A percentile compares a stretch with the other conserved stretches of the same genome.
Evolutionary conservation across 2,329 filamentous ascomycete species (phyloP).

Genomic region (Rugonectria rugulosa): DNA sequence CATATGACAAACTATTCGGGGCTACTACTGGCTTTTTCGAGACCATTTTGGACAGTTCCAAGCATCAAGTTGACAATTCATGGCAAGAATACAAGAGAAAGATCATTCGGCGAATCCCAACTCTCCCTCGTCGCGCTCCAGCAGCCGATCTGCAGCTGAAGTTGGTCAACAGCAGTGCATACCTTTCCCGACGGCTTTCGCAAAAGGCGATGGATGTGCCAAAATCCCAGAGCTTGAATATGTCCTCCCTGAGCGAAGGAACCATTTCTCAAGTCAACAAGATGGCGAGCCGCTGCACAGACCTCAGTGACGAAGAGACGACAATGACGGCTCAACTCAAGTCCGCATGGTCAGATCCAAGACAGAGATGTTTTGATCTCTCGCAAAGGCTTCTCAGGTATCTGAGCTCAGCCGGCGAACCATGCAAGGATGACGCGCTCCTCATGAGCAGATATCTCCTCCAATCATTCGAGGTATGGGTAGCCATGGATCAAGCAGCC

Average conservation of each 20-base stretch:
- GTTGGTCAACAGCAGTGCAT: constrained; percentile 49
- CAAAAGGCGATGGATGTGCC: constrained; percentile 35
- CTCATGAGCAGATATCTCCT: constrained; percentile 50
- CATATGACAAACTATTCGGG: constrained; percentile 17
- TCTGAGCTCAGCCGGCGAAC: constrained; percentile 8
- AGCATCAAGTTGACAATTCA: constrained; percentile 38
- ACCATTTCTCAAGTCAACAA: constrained; percentile 22
- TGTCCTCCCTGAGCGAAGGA: constrained; percentile 11
- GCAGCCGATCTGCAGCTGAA: constrained; percentile 43
- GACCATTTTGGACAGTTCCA: constrained; percentile 21
- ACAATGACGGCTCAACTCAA: not conserved
- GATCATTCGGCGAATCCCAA: constrained; percentile 48
- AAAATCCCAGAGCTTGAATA: not conserved
- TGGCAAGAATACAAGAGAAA: constrained; percentile 52
- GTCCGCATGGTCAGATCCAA: not conserved
- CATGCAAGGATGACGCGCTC: constrained; percentile 44
- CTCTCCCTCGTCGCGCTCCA: constrained; percentile 49
- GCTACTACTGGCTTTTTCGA: not conserved
- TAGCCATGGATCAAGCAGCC: constrained; percentile 60
- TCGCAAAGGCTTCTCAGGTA: not conserved
- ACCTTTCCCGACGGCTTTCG: not conserved
- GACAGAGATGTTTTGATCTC: not conserved
- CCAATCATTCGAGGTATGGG: constrained; percentile 64
- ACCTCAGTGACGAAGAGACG: constrained; percentile 9
- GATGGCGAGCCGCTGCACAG: constrained; percentile 5